Conservation (phyloP, 192 early-diverging fungal genomes). For the Coemansia sp. region DNA sequence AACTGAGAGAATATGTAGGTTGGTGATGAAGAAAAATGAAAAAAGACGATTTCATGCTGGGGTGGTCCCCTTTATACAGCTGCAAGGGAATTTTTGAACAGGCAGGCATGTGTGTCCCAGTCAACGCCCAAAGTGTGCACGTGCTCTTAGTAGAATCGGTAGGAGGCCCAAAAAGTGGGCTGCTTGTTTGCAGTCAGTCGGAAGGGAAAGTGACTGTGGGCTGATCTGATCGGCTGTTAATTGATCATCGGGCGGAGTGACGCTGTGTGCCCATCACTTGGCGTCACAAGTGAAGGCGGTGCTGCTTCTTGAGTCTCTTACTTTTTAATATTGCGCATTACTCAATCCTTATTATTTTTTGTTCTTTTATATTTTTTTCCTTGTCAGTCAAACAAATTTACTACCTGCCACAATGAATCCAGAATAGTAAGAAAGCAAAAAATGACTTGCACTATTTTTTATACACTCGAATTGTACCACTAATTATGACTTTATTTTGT, state of each 20-base stretch:
- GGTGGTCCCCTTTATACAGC: too few relatives aligned
- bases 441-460: background rate
- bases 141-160: too few relatives aligned
- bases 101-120: too few relatives aligned
- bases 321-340: conserved; percentile 2
- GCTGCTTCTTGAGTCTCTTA: background rate
- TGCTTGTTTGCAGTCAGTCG: background rate
- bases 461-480: background rate
- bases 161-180: too few relatives aligned
- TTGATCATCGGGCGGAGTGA: background rate
- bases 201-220: background rate
- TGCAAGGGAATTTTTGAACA: too few relatives aligned
- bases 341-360: background rate
- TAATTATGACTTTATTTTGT: conserved; percentile 10
- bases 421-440: conserved; percentile 47
- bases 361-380: background rate
- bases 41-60: too few relatives aligned
- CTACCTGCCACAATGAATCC: conserved; percentile 40
- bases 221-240: background rate
- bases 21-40: too few relatives aligned
- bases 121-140: too few relatives aligned
- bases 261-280: background rate
- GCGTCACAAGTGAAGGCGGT: too few relatives aligned
- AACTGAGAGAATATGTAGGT: too few relatives aligned
- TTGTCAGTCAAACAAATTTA: conserved; percentile 1